These are phyloP conservation scores for Phaseolus lunatus DNA, from an alignment of 306 rosid species.

Conservation along the genomic window DNA sequence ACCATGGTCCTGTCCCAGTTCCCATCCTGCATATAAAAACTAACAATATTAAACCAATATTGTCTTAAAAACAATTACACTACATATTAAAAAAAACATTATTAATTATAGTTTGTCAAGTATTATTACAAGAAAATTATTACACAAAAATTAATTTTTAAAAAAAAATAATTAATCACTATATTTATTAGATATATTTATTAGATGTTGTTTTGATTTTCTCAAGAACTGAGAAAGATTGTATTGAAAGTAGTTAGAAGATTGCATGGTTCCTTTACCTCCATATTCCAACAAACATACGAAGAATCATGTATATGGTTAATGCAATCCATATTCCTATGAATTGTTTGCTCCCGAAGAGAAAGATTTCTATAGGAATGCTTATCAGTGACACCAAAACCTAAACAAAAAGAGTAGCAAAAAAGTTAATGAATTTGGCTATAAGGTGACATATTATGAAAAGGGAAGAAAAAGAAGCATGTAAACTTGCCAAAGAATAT, in stretches of 20 bases:
- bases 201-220: background rate
- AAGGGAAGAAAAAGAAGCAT: background rate
- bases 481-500: constrained; percentile 69
- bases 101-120: too few relatives aligned
- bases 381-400: constrained; percentile 72
- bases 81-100: too few relatives aligned
- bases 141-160: too few relatives aligned
- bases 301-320: constrained; percentile 80
- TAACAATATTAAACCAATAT: background rate
- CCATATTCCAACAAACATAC: constrained; percentile 80
- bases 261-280: constrained; percentile 62
- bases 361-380: constrained; percentile 56
- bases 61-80: too few relatives aligned
- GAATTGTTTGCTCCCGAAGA: constrained; percentile 64
- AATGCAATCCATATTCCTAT: constrained; percentile 89
- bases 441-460: background rate
- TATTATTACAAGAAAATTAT: too few relatives aligned
- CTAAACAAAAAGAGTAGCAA: constrained; percentile 44
- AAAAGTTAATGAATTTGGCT: background rate
- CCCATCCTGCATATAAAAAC: constrained; percentile 72
- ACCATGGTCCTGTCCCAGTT: constrained; percentile 62
- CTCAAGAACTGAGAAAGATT: background rate
- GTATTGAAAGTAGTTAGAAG: background rate
- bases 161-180: too few relatives aligned
- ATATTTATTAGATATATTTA: too few relatives aligned